Evolutionary conservation across 2,329 filamentous ascomycete species (phyloP), one percentile per base, ranked within the genome.

Genomic region (Hortaea werneckii): DNA sequence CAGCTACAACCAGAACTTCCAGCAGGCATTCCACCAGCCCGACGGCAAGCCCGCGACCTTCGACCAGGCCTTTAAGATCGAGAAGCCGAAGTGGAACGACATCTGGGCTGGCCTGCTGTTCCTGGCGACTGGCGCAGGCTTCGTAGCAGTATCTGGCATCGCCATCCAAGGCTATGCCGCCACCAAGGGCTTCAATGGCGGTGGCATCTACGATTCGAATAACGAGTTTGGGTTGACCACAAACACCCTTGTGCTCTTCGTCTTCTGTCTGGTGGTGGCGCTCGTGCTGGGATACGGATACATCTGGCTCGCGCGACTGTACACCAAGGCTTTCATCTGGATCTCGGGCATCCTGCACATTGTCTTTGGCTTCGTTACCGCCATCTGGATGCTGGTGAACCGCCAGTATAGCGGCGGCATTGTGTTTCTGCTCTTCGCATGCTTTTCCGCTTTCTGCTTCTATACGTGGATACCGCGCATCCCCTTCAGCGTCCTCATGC

Each of bases 311-410:
- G 61, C 61, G 40, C 54, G 60, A 41, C 52, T 58, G 41, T 62
- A 61, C 46, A 88, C 89, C 3, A 94, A 92, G 67, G 79, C 87
- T n/a, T 50, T 50, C 42, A 50, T 50, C 41, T 50, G 48, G 29
- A 78, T 88, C 35, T 94, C 88, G 0, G 87, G 87, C 9, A 90
- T 95, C 43, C 72, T 94, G 46, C 94, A 95, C 65, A 84, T 95
- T 57, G 69, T 83, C 45, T 83, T 87, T 56, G 87, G 86, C 0
- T 71, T 95, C n/a, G 89, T 78, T 1, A 94, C 87, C 0, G 87
- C 86, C 7, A 80, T 90, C 43, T 94, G 88, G 67, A 94, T 94
- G 72, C 78, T 95, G 39, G 80, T 76, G 49, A 74, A 79, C 38
- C 77, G 77, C 47, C 86, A 90, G 63, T 95, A 81, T 67, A 84